These are phyloP conservation scores for Spathaspora hagerdaliae DNA, from an alignment of 805 yeast genomes.

Conservation along the genomic window DNA sequence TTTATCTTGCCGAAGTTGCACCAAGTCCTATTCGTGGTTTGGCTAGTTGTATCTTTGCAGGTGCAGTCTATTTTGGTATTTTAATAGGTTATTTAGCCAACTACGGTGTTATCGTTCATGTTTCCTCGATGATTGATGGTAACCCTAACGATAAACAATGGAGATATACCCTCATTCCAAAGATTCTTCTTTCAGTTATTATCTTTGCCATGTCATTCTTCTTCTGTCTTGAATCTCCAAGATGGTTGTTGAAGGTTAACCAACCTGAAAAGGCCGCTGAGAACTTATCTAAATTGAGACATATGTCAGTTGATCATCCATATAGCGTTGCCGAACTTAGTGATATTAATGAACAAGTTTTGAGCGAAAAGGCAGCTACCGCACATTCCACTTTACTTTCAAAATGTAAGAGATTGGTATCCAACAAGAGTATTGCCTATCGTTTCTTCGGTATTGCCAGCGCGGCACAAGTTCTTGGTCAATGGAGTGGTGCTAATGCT, in stretches of 20 bases:
- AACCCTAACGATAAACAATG: slow-evolving; percentile 30
- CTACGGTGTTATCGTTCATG: slow-evolving; percentile 17
- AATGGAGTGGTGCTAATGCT: slow-evolving; percentile 55
- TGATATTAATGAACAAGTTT: slow-evolving; percentile 45
- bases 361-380: slow-evolving; percentile 19
- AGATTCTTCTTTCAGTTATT: slow-evolving; percentile 45
- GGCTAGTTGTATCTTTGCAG: slow-evolving; percentile 48
- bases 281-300: slow-evolving; percentile 39
- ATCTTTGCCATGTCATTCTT: slow-evolving; percentile 36
- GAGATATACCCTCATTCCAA: slow-evolving; percentile 45
- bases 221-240: slow-evolving; percentile 46
- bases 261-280: slow-evolving; percentile 32
- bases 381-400: slow-evolving; percentile 15
- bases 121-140: slow-evolving; percentile 8
- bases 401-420: slow-evolving; percentile 23
- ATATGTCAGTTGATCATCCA: slow-evolving; percentile 42
- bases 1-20: slow-evolving; percentile 43
- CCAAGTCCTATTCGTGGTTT: slow-evolving; percentile 49
- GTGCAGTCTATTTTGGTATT: slow-evolving; percentile 52
- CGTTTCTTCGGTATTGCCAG: slow-evolving; percentile 39
- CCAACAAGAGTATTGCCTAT: slow-evolving; percentile 36
- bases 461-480: slow-evolving; percentile 43
- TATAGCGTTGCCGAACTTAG: slow-evolving; percentile 45
- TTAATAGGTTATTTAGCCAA: slow-evolving; percentile 44
- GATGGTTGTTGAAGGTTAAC: slow-evolving; percentile 45